Conservation (phyloP, 805 yeast species). For the Metschnikowia gruessii region DNA sequence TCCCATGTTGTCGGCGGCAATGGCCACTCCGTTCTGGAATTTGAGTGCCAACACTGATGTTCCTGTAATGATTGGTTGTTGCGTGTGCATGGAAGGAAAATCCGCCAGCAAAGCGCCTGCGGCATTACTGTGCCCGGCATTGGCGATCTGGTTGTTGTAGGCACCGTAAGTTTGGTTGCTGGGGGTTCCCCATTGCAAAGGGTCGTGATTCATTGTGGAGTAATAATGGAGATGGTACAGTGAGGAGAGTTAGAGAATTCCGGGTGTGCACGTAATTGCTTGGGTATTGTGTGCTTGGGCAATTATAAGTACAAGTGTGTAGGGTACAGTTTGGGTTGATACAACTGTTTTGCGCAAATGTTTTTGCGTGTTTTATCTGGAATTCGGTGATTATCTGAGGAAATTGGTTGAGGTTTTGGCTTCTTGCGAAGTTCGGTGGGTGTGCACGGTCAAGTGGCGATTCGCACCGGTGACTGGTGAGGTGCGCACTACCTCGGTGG, state of each 20-base stretch:
- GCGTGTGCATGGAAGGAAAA: slow-evolving; percentile 82
- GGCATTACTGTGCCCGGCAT: not conserved
- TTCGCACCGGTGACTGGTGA: slow-evolving; percentile 2
- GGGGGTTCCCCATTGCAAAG: slow-evolving; percentile 95
- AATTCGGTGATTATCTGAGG: no score
- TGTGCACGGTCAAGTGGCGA: slow-evolving; percentile 1
- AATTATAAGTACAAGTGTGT: no score
- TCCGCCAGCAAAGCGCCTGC: slow-evolving; percentile 15
- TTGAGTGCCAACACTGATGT: slow-evolving; percentile 92
- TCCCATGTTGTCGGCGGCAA: slow-evolving; percentile 93
- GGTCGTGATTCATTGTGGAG: slow-evolving; percentile 84
- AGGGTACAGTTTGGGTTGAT: no score
- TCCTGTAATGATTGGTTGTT: slow-evolving; percentile 94
- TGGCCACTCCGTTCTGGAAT: slow-evolving; percentile 82
- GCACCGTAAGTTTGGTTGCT: slow-evolving; percentile 74
- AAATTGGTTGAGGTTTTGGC: no score
- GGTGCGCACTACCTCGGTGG: slow-evolving; percentile 11
- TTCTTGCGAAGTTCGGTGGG: not conserved
- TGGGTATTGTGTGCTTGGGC: no score
- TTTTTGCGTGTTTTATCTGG: no score
- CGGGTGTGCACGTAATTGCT: no score
- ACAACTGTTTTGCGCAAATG: no score
- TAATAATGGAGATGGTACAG: no score
- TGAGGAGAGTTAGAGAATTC: no score
- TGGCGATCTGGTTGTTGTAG: slow-evolving; percentile 47